A percentile compares a stretch with the other conserved stretches of the same genome.
These are phyloP conservation scores for Xylaria longipes DNA, from an alignment of 495 filamentous ascomycete species.

Conservation along the genomic window DNA sequence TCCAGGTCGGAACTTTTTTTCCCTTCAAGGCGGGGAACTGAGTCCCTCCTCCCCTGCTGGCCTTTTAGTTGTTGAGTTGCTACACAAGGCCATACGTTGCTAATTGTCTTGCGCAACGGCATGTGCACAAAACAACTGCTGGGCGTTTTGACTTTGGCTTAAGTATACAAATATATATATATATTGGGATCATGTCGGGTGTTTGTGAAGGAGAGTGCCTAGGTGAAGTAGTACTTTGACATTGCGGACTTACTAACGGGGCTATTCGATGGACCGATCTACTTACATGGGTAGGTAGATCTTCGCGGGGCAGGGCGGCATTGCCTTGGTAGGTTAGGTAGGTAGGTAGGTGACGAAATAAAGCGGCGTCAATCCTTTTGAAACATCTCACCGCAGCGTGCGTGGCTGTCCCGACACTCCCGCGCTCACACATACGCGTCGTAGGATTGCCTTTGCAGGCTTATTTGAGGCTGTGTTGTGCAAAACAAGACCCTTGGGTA, in stretches of 20 bases:
- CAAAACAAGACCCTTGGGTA: neutral
- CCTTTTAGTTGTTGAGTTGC: neutral
- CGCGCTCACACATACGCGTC: neutral
- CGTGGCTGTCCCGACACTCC: slow-evolving; percentile 5
- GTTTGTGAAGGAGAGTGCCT: neutral
- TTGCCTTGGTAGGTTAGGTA: neutral
- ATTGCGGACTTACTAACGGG: neutral
- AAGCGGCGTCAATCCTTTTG: neutral
- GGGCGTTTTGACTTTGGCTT: neutral
- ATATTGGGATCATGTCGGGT: neutral
- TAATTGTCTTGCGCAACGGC: neutral
- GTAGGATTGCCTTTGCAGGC: neutral
- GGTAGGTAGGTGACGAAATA: slow-evolving; percentile 2
- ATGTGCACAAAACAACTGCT: neutral
- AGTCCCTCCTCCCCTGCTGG: neutral
- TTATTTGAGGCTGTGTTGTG: neutral
- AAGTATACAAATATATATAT: neutral
- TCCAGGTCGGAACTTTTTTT: slow-evolving; percentile 22
- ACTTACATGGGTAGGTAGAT: neutral
- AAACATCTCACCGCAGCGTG: slow-evolving; percentile 4
- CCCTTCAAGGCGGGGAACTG: slow-evolving; percentile 21
- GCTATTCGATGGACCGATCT: neutral
- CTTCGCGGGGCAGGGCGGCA: slow-evolving; percentile 3
- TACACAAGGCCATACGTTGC: neutral
- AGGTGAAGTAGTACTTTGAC: neutral